A percentile compares a stretch with the other conserved stretches of the same genome.
These are phyloP conservation scores for Laburnicola sp. DNA, from an alignment of 2,329 filamentous ascomycete species.

Conservation along the genomic window DNA sequence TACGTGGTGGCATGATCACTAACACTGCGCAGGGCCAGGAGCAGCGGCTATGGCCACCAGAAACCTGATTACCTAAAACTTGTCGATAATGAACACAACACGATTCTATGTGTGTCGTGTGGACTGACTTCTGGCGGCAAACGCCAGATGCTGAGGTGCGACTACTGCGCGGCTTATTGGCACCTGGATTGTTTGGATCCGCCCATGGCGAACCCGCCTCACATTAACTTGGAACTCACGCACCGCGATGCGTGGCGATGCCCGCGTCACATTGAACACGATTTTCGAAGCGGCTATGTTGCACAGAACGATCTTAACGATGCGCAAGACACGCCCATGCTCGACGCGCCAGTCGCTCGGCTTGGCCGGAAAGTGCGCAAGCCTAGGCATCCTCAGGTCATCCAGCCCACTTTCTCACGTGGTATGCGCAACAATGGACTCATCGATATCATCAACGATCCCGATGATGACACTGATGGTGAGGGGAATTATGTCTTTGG, in stretches of 20 bases:
- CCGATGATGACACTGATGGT: constrained; percentile 48
- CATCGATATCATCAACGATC: constrained; percentile 51
- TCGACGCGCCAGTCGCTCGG: constrained; percentile 31
- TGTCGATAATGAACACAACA: constrained; percentile 70
- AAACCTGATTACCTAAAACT: constrained; percentile 60
- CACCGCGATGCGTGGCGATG: constrained; percentile 80
- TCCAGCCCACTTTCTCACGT: constrained; percentile 57
- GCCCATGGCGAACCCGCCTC: constrained; percentile 76
- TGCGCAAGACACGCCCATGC: constrained; percentile 33
- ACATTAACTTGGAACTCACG: constrained; percentile 52
- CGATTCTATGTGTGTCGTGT: constrained; percentile 78
- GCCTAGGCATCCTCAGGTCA: constrained; percentile 53
- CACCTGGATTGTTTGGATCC: constrained; percentile 91
- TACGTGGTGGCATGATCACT: constrained; percentile 29
- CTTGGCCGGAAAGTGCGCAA: constrained; percentile 51
- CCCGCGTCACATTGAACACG: constrained; percentile 80
- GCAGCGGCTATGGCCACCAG: constrained; percentile 47
- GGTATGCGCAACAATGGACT: constrained; percentile 61
- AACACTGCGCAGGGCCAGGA: constrained; percentile 41
- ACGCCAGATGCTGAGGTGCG: constrained; percentile 82
- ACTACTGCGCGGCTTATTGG: constrained; percentile 79
- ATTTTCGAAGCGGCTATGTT: constrained; percentile 55
- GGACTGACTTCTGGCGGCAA: constrained; percentile 64
- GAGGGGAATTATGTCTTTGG: constrained; percentile 49
- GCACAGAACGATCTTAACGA: constrained; percentile 40